A percentile compares a stretch with the other conserved stretches of the same genome.
phyloP scores from a whole-genome alignment of 2,329 filamentous ascomycete species.

The Hirsutella minnesotensis region DNA sequence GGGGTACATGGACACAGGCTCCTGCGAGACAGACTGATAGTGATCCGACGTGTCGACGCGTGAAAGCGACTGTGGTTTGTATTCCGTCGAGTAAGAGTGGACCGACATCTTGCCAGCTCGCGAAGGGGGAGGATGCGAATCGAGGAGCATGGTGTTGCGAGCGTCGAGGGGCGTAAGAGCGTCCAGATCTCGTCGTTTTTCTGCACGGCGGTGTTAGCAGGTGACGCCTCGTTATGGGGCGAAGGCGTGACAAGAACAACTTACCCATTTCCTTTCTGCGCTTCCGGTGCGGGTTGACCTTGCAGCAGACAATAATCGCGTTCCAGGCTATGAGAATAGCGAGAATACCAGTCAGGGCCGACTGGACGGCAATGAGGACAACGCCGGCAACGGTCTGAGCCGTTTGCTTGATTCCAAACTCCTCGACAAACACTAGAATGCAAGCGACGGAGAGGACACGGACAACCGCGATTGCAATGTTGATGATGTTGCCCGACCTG shows the following conservation, averaged over 20 bases:
- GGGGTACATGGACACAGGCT: slow-evolving; percentile 15
- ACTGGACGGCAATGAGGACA: slow-evolving; percentile 87
- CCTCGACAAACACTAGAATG: slow-evolving; percentile 86
- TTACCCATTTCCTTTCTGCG: slow-evolving; percentile 82
- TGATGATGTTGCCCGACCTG: slow-evolving; percentile 83
- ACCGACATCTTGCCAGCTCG: slow-evolving; percentile 23
- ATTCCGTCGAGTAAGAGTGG: slow-evolving; percentile 29
- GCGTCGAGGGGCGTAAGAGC: slow-evolving; percentile 78
- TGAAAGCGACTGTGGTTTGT: slow-evolving; percentile 20
- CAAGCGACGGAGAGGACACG: slow-evolving; percentile 80
- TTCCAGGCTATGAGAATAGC: slow-evolving; percentile 86
- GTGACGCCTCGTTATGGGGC: not conserved
- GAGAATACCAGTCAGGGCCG: slow-evolving; percentile 66
- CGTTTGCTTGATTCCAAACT: slow-evolving; percentile 79
- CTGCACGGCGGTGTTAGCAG: slow-evolving; percentile 25
- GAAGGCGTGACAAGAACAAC: slow-evolving; percentile 15
- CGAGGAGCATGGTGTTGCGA: slow-evolving; percentile 73
- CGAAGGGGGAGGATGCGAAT: slow-evolving; percentile 34
- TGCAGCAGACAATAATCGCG: slow-evolving; percentile 69
- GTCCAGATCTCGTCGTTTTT: slow-evolving; percentile 68
- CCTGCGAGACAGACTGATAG: slow-evolving; percentile 14
- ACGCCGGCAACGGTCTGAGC: slow-evolving; percentile 91
- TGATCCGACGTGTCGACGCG: slow-evolving; percentile 22
- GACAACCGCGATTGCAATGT: slow-evolving; percentile 81
- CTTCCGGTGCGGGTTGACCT: slow-evolving; percentile 82